These are phyloP conservation scores for Eragrostis nindensis DNA, from an alignment of 176 grass and related monocot genomes.

Conservation along the genomic window DNA sequence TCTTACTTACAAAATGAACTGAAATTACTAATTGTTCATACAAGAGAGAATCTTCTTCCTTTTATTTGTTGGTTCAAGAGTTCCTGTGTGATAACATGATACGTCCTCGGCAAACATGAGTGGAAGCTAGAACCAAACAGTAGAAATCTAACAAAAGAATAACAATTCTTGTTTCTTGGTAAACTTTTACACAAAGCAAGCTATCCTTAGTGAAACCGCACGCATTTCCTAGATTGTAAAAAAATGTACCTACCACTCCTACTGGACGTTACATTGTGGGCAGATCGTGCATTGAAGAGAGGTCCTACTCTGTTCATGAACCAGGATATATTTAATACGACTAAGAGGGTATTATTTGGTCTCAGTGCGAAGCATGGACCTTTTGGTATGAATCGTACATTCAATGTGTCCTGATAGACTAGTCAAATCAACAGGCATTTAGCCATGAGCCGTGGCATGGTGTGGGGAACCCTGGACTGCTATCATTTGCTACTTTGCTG, in stretches of 20 bases:
- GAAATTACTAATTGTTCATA: conserved; percentile 3
- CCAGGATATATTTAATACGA: conserved; percentile 23
- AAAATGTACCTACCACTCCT: background rate
- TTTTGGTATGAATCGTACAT: conserved; percentile 32
- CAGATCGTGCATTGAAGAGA: background rate
- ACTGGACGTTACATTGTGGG: background rate
- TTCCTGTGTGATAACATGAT: background rate
- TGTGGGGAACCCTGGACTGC: conserved; percentile 21
- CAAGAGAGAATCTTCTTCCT: background rate
- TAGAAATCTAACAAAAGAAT: background rate
- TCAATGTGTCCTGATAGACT: conserved; percentile 41
- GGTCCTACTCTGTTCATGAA: background rate
- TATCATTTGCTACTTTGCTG: background rate
- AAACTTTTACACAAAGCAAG: background rate
- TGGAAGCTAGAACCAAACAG: background rate
- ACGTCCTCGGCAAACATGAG: background rate
- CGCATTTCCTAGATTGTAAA: background rate
- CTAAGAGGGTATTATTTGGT: conserved; percentile 13
- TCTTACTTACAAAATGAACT: no score
- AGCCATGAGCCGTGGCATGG: conserved; percentile 34
- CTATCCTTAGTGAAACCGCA: background rate
- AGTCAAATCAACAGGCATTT: background rate
- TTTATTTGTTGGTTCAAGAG: background rate
- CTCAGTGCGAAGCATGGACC: conserved; percentile 22
- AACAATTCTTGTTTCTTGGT: background rate